These are phyloP conservation scores for Backusella luteola DNA, from an alignment of 192 early-diverging fungal species.

Conservation along the genomic window DNA sequence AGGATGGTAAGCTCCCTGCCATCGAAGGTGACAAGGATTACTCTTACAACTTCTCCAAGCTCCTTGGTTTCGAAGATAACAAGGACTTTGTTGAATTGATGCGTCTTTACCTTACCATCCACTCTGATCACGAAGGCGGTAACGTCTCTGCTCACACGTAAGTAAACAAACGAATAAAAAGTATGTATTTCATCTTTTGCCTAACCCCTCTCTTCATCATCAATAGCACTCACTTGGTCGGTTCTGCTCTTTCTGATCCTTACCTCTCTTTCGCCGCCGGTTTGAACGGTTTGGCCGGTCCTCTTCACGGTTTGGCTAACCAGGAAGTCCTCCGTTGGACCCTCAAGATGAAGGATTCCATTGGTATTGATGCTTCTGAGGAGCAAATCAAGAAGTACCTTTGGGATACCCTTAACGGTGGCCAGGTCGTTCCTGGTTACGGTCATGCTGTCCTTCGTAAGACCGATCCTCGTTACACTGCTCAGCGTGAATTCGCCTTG, in stretches of 20 bases:
- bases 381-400: constrained; percentile 95
- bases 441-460: constrained; percentile 95
- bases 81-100: constrained; percentile 95
- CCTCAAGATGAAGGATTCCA: constrained; percentile 85
- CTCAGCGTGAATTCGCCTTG: constrained; percentile 98
- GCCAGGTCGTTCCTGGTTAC: constrained; percentile 97
- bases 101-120: constrained; percentile 98
- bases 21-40: constrained; percentile 91
- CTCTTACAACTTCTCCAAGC: constrained; percentile 91
- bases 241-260: constrained; percentile 96
- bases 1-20: constrained; percentile 89
- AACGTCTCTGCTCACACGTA: constrained; percentile 97
- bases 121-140: constrained; percentile 99
- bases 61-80: constrained; percentile 88
- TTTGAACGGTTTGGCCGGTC: constrained; percentile 96
- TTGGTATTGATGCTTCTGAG: constrained; percentile 86
- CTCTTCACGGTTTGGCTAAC: constrained; percentile 99
- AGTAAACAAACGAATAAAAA: constrained; percentile 16
- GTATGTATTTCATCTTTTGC: not conserved
- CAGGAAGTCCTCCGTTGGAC: constrained; percentile 99
- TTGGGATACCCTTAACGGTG: constrained; percentile 92
- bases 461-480: constrained; percentile 97
- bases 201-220: not conserved
- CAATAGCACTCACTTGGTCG: constrained; percentile 70
- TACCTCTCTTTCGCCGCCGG: constrained; percentile 97